These are phyloP conservation scores for Colletotrichum sp. DNA, from an alignment of 2,329 filamentous ascomycete genomes.

Conservation along the genomic window DNA sequence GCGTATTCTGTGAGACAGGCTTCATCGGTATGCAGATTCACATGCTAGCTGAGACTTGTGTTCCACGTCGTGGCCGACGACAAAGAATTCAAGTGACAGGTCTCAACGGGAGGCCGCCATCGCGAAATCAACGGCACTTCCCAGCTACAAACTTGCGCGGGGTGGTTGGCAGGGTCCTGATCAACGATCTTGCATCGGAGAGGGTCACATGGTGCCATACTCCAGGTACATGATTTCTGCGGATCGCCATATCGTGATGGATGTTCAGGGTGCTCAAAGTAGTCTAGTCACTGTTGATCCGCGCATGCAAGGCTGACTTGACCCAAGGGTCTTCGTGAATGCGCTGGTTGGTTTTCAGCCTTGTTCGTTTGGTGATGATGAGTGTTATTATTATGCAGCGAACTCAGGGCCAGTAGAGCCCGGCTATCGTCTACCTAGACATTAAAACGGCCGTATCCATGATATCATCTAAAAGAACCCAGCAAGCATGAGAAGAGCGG, in stretches of 20 bases:
- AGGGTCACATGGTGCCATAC: neutral
- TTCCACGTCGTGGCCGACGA: neutral
- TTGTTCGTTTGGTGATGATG: neutral
- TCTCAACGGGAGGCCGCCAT: neutral
- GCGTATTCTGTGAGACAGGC: neutral
- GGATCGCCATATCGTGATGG: neutral
- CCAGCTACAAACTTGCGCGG: neutral
- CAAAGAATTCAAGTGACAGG: neutral
- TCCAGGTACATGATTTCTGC: neutral
- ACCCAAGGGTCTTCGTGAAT: neutral
- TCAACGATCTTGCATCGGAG: constrained; percentile 1
- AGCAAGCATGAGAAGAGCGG: neutral
- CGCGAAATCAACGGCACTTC: neutral
- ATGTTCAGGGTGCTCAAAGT: neutral
- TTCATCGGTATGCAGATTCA: neutral
- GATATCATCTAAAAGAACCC: neutral
- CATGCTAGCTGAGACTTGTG: neutral
- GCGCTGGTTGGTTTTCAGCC: neutral
- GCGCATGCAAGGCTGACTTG: neutral
- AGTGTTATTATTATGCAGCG: neutral
- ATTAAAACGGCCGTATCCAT: neutral
- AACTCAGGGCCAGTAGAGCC: neutral
- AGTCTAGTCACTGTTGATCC: neutral
- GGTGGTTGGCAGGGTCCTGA: neutral
- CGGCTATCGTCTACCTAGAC: neutral